These are phyloP conservation scores for Saitozyma sp. DNA, from an alignment of 768 basidiomycete species.

Conservation along the genomic window DNA sequence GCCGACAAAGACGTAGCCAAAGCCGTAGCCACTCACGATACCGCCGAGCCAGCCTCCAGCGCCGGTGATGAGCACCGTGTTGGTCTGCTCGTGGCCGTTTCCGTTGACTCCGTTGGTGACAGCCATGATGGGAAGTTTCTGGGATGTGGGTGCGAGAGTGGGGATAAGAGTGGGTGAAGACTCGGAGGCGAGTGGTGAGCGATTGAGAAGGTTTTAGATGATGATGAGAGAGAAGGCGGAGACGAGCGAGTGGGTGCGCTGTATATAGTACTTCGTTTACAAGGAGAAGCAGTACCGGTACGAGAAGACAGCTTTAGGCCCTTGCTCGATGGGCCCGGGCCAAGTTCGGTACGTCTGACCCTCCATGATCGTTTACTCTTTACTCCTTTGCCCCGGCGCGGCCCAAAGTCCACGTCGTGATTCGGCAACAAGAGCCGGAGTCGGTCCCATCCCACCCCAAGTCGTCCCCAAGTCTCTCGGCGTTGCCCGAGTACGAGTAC, in stretches of 20 bases:
- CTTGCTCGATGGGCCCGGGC: too few species aligned
- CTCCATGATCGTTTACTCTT: too few species aligned
- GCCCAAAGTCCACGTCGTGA: too few species aligned
- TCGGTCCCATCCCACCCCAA: too few species aligned
- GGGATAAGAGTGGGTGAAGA: not conserved
- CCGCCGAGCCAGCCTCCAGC: slow-evolving; percentile 51
- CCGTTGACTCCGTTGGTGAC: not conserved
- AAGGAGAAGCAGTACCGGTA: too few species aligned
- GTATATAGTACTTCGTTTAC: not conserved
- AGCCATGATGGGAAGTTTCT: not conserved
- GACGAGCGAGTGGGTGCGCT: not conserved
- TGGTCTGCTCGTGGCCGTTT: slow-evolving; percentile 13
- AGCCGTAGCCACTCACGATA: slow-evolving; percentile 32
- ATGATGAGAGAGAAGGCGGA: not conserved
- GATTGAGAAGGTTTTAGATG: not conserved
- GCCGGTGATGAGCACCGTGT: slow-evolving; percentile 50
- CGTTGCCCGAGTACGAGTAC: too few species aligned
- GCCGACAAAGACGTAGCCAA: not conserved
- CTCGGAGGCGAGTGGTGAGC: not conserved
- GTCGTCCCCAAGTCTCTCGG: too few species aligned
- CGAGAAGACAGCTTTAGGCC: too few species aligned
- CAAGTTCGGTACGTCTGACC: too few species aligned
- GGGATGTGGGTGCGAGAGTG: not conserved
- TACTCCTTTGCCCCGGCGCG: too few species aligned
- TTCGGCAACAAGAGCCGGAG: too few species aligned